Evolutionary conservation across 2,329 filamentous ascomycete genomes (phyloP).

Genomic region (Epichloe sp.): DNA sequence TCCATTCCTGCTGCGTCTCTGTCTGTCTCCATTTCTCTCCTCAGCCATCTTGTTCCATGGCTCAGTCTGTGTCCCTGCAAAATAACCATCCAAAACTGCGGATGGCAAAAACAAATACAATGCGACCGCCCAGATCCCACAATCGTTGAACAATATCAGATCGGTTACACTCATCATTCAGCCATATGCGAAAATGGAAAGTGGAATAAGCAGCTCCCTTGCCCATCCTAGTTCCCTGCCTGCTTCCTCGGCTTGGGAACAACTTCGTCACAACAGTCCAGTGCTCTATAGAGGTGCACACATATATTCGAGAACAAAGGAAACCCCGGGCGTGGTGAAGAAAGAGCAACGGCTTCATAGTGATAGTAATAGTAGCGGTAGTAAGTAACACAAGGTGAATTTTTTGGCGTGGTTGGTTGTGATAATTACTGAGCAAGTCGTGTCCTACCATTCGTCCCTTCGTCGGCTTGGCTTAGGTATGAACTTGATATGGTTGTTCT

Average conservation of each 20-base stretch:
- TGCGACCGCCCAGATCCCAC: not conserved
- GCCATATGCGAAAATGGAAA: not conserved
- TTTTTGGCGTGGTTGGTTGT: not conserved
- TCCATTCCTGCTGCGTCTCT: not conserved
- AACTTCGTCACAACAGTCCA: not conserved
- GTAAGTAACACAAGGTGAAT: not conserved
- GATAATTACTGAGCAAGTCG: not conserved
- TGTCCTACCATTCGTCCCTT: not conserved
- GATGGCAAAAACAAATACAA: not conserved
- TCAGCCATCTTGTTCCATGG: not conserved
- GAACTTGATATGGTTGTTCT: not conserved
- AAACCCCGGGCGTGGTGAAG: not conserved
- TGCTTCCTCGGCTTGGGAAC: not conserved
- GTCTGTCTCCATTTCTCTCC: not conserved
- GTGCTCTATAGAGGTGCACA: not conserved
- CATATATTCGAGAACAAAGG: not conserved
- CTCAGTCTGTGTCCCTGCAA: not conserved
- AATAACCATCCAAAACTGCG: conserved; percentile 8
- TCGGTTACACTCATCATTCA: not conserved
- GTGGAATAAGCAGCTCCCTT: not conserved
- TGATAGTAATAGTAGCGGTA: conserved; percentile 6
- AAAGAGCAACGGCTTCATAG: not conserved
- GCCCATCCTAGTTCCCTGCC: not conserved
- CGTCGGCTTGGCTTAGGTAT: not conserved
- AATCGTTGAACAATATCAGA: conserved; percentile 1